Conservation (phyloP, 495 filamentous ascomycete genomes). For the Lepidopterella palustris region DNA sequence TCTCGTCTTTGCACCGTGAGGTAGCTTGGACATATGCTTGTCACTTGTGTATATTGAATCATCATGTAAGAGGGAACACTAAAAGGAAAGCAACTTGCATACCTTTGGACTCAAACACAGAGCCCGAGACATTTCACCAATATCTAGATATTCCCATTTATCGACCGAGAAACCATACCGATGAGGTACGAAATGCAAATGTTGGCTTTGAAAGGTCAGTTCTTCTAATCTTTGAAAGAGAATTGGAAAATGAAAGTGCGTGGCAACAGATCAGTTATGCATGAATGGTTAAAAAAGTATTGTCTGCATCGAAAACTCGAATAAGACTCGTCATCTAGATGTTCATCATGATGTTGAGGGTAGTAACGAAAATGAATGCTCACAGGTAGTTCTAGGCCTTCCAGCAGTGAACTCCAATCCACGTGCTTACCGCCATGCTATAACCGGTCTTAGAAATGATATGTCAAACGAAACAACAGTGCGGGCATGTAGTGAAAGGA, state of each 20-base stretch:
- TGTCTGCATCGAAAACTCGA: constrained; percentile 75
- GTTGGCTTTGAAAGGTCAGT: too few species aligned
- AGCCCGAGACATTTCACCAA: too few species aligned
- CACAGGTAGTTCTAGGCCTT: not conserved
- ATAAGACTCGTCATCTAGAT: constrained; percentile 86
- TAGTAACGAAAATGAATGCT: not conserved
- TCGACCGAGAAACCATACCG: too few species aligned
- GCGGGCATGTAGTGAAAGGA: not conserved
- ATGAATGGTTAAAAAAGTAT: constrained; percentile 73
- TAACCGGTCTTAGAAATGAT: not conserved
- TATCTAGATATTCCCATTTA: too few species aligned
- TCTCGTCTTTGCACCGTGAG: constrained; percentile 55
- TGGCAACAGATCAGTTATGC: too few species aligned
- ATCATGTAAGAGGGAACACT: constrained; percentile 45
- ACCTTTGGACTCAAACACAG: too few species aligned
- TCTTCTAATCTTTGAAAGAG: too few species aligned
- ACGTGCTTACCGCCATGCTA: not conserved
- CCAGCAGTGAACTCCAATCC: not conserved
- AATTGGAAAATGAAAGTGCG: too few species aligned
- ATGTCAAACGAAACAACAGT: not conserved
- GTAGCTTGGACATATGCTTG: constrained; percentile 85
- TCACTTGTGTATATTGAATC: constrained; percentile 59
- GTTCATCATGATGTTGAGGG: constrained; percentile 53
- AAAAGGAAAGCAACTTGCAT: not conserved
- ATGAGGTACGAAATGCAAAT: too few species aligned